Base-by-base conservation (phyloP, 1,284 basidiomycete species). In the Rhodotorula sp. region DNA sequence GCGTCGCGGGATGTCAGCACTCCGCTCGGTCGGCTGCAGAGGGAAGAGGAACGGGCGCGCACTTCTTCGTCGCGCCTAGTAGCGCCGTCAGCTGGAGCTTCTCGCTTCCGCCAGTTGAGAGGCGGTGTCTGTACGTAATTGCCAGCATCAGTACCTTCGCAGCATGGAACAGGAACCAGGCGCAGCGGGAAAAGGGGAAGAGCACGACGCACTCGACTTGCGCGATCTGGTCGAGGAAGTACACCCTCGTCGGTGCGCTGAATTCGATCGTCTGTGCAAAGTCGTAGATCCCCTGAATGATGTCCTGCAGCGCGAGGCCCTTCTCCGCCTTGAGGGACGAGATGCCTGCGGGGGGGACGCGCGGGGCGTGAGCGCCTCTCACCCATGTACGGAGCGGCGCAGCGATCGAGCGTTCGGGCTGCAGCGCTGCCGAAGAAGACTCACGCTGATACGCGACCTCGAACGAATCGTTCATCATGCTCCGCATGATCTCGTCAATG, bases 391-490 rank as follows among this genome's bases (percentile, higher is more conserved):
- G n/a, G 9, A 27, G 5, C n/a, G 10, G n/a, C 51, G 51, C 12
- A 9, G 32, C 19, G 53, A 32, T 3, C n/a, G 25, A 12, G 25
- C 29, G 5, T 53, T 5, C 29, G 51, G 19, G 34, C 48, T 27
- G 32, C 55, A 29, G 41, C 41, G 10, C 22, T 10, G 48, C 4
- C 22, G 19, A 27, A 37, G 34, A 58, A n/a, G 13, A 82, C 89
- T 75, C 77, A 97, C 94, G 88, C 76, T 89, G 87, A 80, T 94
- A 95, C 22, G 91, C 89, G 0, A 92, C 96, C 0, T 93, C 94
- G 78, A 99, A 99, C 78, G 98, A 96, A 78, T 97, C 94, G 15
- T 90, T 87, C 81, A 99, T 88, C 97, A 99, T 99, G 21, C 91
- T 93, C 77, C 94, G 90, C 48, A 99, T 91, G 41, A 99, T 91